Percentiles rank a stretch among this genome's conserved stretches.
phyloP scores from a whole-genome alignment of 352 stramenopile genomes.

The Phytophthora pini region DNA sequence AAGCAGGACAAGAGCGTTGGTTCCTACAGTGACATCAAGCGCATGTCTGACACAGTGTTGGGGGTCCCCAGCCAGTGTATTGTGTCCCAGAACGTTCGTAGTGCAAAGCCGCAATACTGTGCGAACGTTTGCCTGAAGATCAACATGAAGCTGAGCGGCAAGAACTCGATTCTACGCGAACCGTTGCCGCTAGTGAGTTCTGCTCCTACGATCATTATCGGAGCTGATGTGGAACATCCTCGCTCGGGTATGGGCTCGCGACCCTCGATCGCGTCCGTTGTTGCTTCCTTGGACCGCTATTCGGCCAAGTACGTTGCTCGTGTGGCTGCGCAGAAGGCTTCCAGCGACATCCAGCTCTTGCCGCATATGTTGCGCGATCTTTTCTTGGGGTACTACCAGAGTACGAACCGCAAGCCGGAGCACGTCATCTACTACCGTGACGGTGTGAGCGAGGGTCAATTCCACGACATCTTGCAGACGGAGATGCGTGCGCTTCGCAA shows the following conservation, averaged over 20 bases:
- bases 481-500: conserved; percentile 83
- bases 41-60: conserved; percentile 68
- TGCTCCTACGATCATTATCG: conserved; percentile 79
- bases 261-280: conserved; percentile 81
- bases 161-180: conserved; percentile 66
- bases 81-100: conserved; percentile 51
- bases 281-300: conserved; percentile 77
- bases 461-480: conserved; percentile 71
- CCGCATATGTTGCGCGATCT: conserved; percentile 73
- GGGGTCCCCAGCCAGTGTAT: conserved; percentile 80
- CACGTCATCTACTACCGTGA: conserved; percentile 89
- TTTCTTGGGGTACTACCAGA: conserved; percentile 77
- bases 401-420: conserved; percentile 76
- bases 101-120: conserved; percentile 60
- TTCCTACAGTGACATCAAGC: conserved; percentile 77
- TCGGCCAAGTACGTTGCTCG: conserved; percentile 69
- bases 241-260: conserved; percentile 58
- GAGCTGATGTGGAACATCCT: conserved; percentile 79
- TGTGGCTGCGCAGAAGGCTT: conserved; percentile 56
- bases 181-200: conserved; percentile 50
- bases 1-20: conserved; percentile 51
- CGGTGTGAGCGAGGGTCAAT: conserved; percentile 87
- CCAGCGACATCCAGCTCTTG: conserved; percentile 63
- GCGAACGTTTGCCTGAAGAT: conserved; percentile 78
- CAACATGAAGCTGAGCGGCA: conserved; percentile 79